Conservation (phyloP, 495 filamentous ascomycete species). For the Podospora sp. region DNA sequence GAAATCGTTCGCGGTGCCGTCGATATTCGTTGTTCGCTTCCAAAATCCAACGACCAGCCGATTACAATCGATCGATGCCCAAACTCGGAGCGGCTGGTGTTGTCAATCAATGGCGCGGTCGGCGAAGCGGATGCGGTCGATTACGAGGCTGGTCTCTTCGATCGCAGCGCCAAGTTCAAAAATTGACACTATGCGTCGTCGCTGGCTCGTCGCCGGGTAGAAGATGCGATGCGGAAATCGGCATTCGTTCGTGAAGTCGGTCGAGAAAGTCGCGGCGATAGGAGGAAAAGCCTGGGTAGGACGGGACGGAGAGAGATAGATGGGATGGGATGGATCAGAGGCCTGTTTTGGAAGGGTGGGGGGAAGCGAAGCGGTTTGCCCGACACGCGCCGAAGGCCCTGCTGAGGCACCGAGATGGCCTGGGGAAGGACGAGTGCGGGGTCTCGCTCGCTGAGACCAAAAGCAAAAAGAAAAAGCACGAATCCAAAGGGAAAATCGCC, state of each 20-base stretch:
- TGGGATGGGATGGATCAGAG: slow-evolving; percentile 15
- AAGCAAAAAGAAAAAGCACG: background rate
- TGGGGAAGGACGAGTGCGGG: background rate
- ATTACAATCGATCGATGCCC: background rate
- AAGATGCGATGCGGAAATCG: background rate
- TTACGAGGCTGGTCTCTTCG: slow-evolving; percentile 8
- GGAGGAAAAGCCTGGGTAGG: slow-evolving; percentile 18
- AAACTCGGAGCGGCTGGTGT: background rate
- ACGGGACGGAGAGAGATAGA: slow-evolving; percentile 24
- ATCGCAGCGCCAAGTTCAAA: background rate
- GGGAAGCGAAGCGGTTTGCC: slow-evolving; percentile 5
- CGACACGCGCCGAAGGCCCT: slow-evolving; percentile 13
- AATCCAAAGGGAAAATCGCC: background rate
- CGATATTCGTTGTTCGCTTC: background rate
- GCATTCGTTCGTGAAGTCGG: background rate
- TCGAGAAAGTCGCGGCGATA: slow-evolving; percentile 17
- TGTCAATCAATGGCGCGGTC: slow-evolving; percentile 1
- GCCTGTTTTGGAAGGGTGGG: slow-evolving; percentile 21
- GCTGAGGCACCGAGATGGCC: slow-evolving; percentile 1
- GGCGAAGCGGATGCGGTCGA: background rate
- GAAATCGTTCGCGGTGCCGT: background rate
- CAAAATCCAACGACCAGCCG: background rate
- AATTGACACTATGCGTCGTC: background rate
- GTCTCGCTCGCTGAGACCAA: background rate
- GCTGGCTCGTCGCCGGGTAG: background rate